Conservation (phyloP, 2,329 filamentous ascomycete species). For the Tolypocladium cylindrosporum region DNA sequence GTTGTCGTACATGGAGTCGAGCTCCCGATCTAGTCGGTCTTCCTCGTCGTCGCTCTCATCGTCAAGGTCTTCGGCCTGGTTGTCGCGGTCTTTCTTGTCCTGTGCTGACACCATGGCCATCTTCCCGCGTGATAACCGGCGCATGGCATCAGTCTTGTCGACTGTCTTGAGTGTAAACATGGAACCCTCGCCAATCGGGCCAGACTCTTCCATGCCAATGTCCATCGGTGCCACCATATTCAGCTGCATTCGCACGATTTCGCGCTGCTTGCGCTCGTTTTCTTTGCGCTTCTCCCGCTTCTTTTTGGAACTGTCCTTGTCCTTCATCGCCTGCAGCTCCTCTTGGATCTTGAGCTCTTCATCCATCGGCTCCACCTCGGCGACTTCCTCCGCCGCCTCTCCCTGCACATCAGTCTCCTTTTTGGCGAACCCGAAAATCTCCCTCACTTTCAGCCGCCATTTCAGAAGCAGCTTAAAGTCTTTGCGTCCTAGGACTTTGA, state of each 20-base stretch:
- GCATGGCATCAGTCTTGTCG: slow-evolving; percentile 63
- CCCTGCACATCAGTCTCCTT: slow-evolving; percentile 51
- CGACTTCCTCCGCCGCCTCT: slow-evolving; percentile 55
- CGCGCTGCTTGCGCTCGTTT: slow-evolving; percentile 89
- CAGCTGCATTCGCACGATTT: slow-evolving; percentile 93
- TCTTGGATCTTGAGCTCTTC: slow-evolving; percentile 87
- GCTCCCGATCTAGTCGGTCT: slow-evolving; percentile 71
- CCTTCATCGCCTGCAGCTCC: slow-evolving; percentile 72
- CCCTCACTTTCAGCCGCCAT: slow-evolving; percentile 83
- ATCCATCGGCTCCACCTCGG: slow-evolving; percentile 81
- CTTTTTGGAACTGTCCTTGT: slow-evolving; percentile 65
- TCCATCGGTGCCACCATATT: slow-evolving; percentile 95
- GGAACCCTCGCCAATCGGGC: slow-evolving; percentile 66
- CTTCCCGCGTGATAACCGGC: slow-evolving; percentile 55
- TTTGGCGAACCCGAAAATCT: slow-evolving; percentile 76
- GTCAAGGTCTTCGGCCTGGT: slow-evolving; percentile 43
- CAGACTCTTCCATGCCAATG: slow-evolving; percentile 82
- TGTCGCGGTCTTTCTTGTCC: slow-evolving; percentile 46
- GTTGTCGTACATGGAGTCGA: slow-evolving; percentile 79
- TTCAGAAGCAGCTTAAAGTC: slow-evolving; percentile 85
- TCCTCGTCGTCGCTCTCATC: slow-evolving; percentile 67
- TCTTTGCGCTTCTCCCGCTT: slow-evolving; percentile 78
- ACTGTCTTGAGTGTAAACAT: slow-evolving; percentile 82
- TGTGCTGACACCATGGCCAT: slow-evolving; percentile 61
- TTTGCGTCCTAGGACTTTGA: slow-evolving; percentile 85